Evolutionary conservation across 1,139 yeast species (phyloP).

Genomic region (Trichomonascaceae sp.): DNA sequence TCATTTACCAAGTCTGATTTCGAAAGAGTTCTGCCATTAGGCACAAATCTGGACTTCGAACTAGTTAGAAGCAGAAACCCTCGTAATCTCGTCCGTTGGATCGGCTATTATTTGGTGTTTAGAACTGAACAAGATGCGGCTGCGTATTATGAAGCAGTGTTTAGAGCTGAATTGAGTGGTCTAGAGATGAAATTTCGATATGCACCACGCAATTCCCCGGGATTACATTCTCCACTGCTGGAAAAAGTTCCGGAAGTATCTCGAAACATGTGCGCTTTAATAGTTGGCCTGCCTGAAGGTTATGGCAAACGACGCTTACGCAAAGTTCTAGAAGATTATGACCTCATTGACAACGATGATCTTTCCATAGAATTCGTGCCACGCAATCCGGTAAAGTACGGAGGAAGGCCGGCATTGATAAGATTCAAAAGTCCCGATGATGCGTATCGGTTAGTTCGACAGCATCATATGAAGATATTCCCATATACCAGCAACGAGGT

Average conservation of each 20-base stretch:
- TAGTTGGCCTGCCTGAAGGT: slow-evolving; percentile 36
- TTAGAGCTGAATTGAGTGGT: slow-evolving; percentile 47
- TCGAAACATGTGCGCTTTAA: slow-evolving; percentile 32
- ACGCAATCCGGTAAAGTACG: slow-evolving; percentile 25
- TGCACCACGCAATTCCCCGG: slow-evolving; percentile 29
- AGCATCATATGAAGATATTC: slow-evolving; percentile 45
- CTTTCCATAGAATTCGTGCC: slow-evolving; percentile 31
- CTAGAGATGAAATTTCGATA: slow-evolving; percentile 42
- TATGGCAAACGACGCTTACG: slow-evolving; percentile 26
- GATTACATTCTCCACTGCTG: slow-evolving; percentile 26
- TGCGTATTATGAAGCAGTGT: slow-evolving; percentile 45
- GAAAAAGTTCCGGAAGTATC: slow-evolving; percentile 25
- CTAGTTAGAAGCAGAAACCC: slow-evolving; percentile 48
- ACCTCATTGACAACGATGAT: slow-evolving; percentile 32
- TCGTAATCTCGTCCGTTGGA: slow-evolving; percentile 38
- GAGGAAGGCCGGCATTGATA: slow-evolving; percentile 39
- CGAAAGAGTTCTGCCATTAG: slow-evolving; percentile 27
- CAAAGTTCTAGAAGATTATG: slow-evolving; percentile 40
- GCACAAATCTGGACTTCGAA: slow-evolving; percentile 20
- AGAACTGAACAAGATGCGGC: slow-evolving; percentile 44
- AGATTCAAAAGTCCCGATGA: slow-evolving; percentile 44
- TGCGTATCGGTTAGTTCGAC: slow-evolving; percentile 50
- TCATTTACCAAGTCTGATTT: slow-evolving; percentile 30
- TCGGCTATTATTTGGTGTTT: slow-evolving; percentile 51
- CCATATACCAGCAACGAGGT: slow-evolving; percentile 34